phyloP scores from a whole-genome alignment of 73 alveolate species.

The Tetrahymena elliotti region DNA sequence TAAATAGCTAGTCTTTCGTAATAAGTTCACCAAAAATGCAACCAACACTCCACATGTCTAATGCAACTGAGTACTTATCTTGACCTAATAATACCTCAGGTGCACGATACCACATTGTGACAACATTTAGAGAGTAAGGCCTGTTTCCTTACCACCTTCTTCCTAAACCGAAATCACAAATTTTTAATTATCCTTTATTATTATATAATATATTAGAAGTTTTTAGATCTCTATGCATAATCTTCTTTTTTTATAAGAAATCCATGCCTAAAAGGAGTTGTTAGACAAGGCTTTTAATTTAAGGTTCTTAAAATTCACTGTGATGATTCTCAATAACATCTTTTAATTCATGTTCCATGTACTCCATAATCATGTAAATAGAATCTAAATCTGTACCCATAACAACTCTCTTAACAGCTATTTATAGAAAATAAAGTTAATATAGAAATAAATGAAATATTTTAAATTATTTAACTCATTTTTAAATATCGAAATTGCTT shows the following conservation, averaged over 20 bases:
- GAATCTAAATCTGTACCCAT: conserved; percentile 60
- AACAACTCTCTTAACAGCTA: conserved; percentile 63
- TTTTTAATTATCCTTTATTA: conserved; percentile 61
- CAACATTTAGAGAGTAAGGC: conserved; percentile 69
- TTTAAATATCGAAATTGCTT: too few species aligned
- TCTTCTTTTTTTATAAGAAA: conserved; percentile 55
- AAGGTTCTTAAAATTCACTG: conserved; percentile 9
- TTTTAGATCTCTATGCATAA: conserved; percentile 77
- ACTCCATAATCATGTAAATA: conserved; percentile 86
- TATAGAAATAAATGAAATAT: too few species aligned
- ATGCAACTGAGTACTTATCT: conserved; percentile 63
- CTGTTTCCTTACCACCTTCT: conserved; percentile 35
- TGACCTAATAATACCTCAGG: conserved; percentile 85
- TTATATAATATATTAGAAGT: conserved; percentile 64
- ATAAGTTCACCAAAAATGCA: conserved; percentile 44
- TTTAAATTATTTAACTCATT: too few species aligned
- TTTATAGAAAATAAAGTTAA: neutral
- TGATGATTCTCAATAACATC: conserved; percentile 52
- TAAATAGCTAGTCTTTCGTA: conserved; percentile 35
- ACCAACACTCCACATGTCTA: conserved; percentile 56
- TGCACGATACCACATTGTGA: conserved; percentile 92
- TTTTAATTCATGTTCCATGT: conserved; percentile 89
- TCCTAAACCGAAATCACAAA: conserved; percentile 79
- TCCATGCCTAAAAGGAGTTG: conserved; percentile 54
- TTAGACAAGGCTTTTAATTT: conserved; percentile 21